Evolutionary conservation across 2,329 filamentous ascomycete species (phyloP).

Genomic region (Fusarium sp.): DNA sequence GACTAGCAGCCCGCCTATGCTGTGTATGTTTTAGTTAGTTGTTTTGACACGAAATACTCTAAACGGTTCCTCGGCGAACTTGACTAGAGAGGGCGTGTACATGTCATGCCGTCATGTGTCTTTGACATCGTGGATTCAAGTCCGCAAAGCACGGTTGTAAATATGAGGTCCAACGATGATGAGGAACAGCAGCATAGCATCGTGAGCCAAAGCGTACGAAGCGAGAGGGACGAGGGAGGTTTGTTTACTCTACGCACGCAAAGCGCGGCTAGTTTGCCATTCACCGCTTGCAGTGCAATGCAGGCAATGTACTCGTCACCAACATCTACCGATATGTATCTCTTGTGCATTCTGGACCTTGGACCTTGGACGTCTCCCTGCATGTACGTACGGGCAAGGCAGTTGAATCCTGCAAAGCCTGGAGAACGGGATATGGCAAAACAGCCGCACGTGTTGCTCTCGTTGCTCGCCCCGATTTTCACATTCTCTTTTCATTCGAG

Average conservation of each 20-base stretch:
- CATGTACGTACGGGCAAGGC: not conserved
- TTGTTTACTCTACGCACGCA: constrained; percentile 16
- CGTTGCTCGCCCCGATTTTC: not conserved
- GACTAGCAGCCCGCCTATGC: constrained; percentile 8
- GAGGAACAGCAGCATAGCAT: not conserved
- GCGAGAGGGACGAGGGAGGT: not conserved
- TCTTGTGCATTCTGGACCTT: not conserved
- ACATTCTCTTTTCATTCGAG: constrained; percentile 14
- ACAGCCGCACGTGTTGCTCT: constrained; percentile 16
- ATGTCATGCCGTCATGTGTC: not conserved
- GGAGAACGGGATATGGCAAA: constrained; percentile 9
- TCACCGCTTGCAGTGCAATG: not conserved
- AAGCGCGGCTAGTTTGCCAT: constrained; percentile 26
- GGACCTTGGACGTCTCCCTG: not conserved
- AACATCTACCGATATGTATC: constrained; percentile 1
- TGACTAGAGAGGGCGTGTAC: not conserved
- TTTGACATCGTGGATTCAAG: not conserved
- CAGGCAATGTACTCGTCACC: not conserved
- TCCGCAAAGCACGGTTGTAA: not conserved
- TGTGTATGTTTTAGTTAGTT: not conserved
- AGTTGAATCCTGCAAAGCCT: not conserved
- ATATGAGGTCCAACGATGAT: not conserved
- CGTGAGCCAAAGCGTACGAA: constrained; percentile 11
- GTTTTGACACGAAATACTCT: constrained; percentile 2
- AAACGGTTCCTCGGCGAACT: not conserved